Conservation (phyloP, 2,329 filamentous ascomycete genomes). For the Thelonectria discophora region DNA sequence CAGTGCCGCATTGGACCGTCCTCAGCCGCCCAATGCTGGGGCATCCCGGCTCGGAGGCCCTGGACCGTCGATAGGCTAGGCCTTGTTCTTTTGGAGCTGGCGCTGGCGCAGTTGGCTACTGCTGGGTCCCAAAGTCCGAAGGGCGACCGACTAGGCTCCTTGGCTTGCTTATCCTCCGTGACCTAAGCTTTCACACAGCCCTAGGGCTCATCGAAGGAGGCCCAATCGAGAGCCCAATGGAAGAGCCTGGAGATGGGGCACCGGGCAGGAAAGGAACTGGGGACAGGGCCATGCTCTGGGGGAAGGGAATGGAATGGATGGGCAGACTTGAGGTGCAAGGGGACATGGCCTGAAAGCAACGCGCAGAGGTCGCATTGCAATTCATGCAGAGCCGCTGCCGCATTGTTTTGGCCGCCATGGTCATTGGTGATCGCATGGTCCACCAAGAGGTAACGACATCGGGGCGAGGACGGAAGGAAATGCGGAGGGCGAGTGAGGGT, state of each 20-base stretch:
- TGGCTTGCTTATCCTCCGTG: conserved; percentile 19
- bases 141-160: conserved; percentile 30
- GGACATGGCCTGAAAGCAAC: conserved; percentile 7
- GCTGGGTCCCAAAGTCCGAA: conserved; percentile 21
- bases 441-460: conserved; percentile 26
- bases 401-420: conserved; percentile 33
- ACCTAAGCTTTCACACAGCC: conserved; percentile 12
- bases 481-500: background rate
- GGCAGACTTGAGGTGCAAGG: background rate
- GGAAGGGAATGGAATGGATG: background rate
- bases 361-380: conserved; percentile 29
- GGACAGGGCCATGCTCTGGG: conserved; percentile 12
- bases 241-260: conserved; percentile 33
- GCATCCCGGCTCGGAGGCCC: conserved; percentile 36
- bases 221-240: conserved; percentile 32
- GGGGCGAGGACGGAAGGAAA: background rate
- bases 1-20: conserved; percentile 15
- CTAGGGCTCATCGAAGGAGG: conserved; percentile 34
- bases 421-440: conserved; percentile 38
- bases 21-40: conserved; percentile 36
- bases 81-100: conserved; percentile 36
- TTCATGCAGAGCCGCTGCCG: conserved; percentile 35
- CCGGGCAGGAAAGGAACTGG: conserved; percentile 2
- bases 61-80: conserved; percentile 34
- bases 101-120: conserved; percentile 33